Evolutionary conservation across 768 basidiomycete species (phyloP).

Genomic region (Crassisporium funariophilum): DNA sequence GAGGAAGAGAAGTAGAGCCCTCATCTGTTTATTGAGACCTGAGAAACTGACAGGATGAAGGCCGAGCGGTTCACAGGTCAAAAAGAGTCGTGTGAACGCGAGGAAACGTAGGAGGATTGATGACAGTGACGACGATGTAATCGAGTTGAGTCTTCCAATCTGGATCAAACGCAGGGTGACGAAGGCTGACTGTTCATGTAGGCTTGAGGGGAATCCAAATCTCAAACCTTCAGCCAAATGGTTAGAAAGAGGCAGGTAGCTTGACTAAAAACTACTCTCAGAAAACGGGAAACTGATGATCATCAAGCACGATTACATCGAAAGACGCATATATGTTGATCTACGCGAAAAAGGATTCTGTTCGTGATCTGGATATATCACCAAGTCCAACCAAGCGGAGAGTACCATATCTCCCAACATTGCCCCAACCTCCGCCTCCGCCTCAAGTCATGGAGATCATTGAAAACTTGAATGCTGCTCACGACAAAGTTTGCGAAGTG

Average conservation of each 20-base stretch:
- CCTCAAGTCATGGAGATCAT: slow-evolving; percentile 56
- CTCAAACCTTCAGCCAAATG: slow-evolving; percentile 2
- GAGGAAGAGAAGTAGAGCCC: too few relatives aligned
- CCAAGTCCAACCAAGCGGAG: neutral
- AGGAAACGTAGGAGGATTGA: slow-evolving; percentile 58
- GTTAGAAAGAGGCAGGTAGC: slow-evolving; percentile 5
- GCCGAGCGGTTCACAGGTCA: slow-evolving; percentile 29
- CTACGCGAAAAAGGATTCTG: slow-evolving; percentile 56
- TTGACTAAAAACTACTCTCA: neutral
- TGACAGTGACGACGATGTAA: slow-evolving; percentile 58
- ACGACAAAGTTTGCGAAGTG: slow-evolving; percentile 53
- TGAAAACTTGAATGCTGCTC: slow-evolving; percentile 51
- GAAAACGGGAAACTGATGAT: slow-evolving; percentile 7
- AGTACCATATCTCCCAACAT: slow-evolving; percentile 18
- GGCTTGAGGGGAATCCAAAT: neutral
- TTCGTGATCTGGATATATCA: neutral
- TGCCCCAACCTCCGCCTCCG: too few relatives aligned
- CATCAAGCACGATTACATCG: slow-evolving; percentile 57
- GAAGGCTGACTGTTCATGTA: neutral
- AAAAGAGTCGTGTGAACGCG: slow-evolving; percentile 38
- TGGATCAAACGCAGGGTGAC: neutral
- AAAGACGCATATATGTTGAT: slow-evolving; percentile 96
- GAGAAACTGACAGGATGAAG: slow-evolving; percentile 16
- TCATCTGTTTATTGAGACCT: slow-evolving; percentile 3
- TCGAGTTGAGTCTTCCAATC: slow-evolving; percentile 10